Percentiles rank a stretch among this genome's conserved stretches.
Evolutionary conservation across 257 asterid genomes (phyloP).

Genomic region (Solanum etuberosum): DNA sequence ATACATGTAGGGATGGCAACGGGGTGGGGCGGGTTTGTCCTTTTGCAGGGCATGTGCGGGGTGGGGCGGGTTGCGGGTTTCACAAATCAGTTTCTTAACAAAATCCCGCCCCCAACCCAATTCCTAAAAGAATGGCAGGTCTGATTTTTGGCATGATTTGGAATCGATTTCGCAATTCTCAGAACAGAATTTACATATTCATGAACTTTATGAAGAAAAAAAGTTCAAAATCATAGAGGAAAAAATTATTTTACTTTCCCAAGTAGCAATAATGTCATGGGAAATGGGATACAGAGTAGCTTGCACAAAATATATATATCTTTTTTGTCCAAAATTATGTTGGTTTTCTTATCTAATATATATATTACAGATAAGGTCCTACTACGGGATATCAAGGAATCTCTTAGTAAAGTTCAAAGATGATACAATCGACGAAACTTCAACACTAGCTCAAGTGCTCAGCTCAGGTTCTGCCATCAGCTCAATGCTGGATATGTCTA

Average conservation of each 20-base stretch:
- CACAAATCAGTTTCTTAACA: not conserved
- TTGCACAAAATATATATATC: not conserved
- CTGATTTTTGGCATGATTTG: not conserved
- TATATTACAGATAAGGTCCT: conserved; percentile 63
- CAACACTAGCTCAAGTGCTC: conserved; percentile 78
- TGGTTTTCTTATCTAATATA: not conserved
- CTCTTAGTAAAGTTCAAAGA: conserved; percentile 84
- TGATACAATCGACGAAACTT: conserved; percentile 83
- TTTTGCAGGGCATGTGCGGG: too few relatives aligned
- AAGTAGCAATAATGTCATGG: not conserved
- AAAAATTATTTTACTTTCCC: not conserved
- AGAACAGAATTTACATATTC: not conserved
- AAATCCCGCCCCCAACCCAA: not conserved
- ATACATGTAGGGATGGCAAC: not conserved
- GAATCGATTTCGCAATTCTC: not conserved
- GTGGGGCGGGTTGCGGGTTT: not conserved
- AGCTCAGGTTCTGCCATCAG: conserved; percentile 87
- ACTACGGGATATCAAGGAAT: conserved; percentile 87
- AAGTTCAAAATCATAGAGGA: not conserved
- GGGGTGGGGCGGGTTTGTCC: not conserved
- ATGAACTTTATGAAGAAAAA: not conserved
- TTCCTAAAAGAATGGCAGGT: not conserved
- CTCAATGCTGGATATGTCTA: conserved; percentile 89
- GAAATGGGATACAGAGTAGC: not conserved
- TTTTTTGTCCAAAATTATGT: not conserved